Evolutionary conservation across 108 stramenopile genomes (phyloP), one percentile per base, ranked within the genome.

Genomic region (Cyclotella choctawhatcheeana): DNA sequence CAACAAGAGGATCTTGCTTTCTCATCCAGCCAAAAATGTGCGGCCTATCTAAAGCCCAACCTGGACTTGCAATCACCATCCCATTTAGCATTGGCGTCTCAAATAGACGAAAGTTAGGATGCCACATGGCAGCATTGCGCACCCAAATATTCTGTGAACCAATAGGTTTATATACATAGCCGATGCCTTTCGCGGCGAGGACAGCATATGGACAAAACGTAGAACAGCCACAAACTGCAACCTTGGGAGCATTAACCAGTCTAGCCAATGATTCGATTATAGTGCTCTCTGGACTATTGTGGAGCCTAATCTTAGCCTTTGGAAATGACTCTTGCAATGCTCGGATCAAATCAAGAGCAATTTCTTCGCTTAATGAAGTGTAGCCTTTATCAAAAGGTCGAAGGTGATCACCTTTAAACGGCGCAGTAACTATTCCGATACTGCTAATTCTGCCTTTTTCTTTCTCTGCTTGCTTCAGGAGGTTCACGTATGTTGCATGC

Each of bases 291-390:
- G 58, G 58, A 18, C 58, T 59, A 18, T 59, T 59, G 13, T n/a
- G 33, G n/a, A 59, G 32, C 31, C 58, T 33, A 21, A 59, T n/a
- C 32, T 35, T 35, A 2, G 34, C 58, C 16, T 20, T 3, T 10
- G 58, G 58, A 59, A 59, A 59, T 5, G 58, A 6, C 16, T 59
- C 35, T 59, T 59, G 58, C 32, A 59, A 26, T 26, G 32, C 32
- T 20, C 16, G 16, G 2, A 59, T 18, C 33, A 59, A 33, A 13
- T 59, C 58, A 31, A 59, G 33, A 7, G 58, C 58, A 35, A 59
- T 18, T 33, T 35, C n/a, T 59, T 59, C 58, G 18, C 58, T 59
- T 18, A 5, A 35, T 13, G 31, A 6, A 26, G 34, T 37, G 4
- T 31, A 21, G 3, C 24, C n/a, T 2, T 4, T 4, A 18, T 59